Evolutionary conservation across 1,139 yeast genomes (phyloP).

Genomic region (Komagataea norvegica): DNA sequence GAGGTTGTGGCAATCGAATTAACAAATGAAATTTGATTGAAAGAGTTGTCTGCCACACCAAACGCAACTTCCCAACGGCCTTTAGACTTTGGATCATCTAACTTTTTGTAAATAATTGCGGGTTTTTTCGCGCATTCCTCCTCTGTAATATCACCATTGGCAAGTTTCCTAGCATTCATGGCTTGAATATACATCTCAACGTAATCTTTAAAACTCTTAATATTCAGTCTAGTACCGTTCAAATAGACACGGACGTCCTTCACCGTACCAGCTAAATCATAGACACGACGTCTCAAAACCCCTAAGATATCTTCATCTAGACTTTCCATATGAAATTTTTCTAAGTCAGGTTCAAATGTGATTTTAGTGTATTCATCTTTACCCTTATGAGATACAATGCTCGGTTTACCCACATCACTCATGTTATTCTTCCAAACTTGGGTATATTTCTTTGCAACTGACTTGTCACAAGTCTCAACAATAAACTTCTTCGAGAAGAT

Average conservation of each 20-base stretch:
- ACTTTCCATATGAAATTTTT: constrained; percentile 75
- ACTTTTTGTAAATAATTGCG: constrained; percentile 72
- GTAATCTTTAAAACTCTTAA: constrained; percentile 76
- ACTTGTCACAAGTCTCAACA: constrained; percentile 84
- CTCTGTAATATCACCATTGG: constrained; percentile 30
- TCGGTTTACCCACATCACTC: constrained; percentile 74
- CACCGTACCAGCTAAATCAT: constrained; percentile 95
- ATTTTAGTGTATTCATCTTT: constrained; percentile 76
- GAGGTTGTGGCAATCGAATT: constrained; percentile 96
- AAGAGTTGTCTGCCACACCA: constrained; percentile 85
- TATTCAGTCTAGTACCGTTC: constrained; percentile 67
- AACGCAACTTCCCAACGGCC: constrained; percentile 96
- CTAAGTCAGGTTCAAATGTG: constrained; percentile 83
- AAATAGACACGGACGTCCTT: constrained; percentile 73
- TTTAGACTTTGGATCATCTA: constrained; percentile 52
- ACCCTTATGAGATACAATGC: constrained; percentile 45
- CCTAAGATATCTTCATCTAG: constrained; percentile 80
- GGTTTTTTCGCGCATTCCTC: constrained; percentile 41
- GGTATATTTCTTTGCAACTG: constrained; percentile 54
- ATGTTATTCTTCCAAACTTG: constrained; percentile 89
- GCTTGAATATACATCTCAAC: constrained; percentile 90
- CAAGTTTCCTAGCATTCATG: constrained; percentile 36
- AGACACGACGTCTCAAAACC: constrained; percentile 88
- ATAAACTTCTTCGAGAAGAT: constrained; percentile 85
- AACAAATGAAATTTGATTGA: constrained; percentile 94